Conservation (phyloP, 2,329 filamentous ascomycete species). For the Colletotrichum tanaceti region DNA sequence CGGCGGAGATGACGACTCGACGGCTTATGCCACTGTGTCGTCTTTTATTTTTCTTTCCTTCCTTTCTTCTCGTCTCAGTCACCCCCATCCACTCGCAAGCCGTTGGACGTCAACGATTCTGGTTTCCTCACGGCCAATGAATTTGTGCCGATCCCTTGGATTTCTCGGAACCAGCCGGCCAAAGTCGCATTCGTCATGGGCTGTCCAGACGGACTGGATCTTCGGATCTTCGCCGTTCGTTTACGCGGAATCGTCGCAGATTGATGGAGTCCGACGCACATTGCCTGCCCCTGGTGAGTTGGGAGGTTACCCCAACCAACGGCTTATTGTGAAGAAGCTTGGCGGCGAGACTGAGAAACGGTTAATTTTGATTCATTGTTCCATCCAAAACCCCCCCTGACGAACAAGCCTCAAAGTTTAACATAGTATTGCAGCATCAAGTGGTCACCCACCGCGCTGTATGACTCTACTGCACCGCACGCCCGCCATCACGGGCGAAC, state of each 20-base stretch:
- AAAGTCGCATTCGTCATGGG: constrained; percentile 22
- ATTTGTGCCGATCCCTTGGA: neutral
- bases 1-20: constrained; percentile 1
- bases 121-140: neutral
- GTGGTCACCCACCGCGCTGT: neutral
- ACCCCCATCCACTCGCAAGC: no score
- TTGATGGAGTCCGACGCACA: constrained; percentile 1
- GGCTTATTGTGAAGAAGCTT: neutral
- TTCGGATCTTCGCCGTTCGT: constrained; percentile 16
- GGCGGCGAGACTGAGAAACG: neutral
- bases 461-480: no score
- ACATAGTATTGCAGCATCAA: neutral
- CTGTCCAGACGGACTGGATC: constrained; percentile 11
- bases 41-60: neutral
- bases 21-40: neutral
- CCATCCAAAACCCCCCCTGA: neutral
- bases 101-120: neutral
- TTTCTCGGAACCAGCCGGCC: constrained; percentile 36
- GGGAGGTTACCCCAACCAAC: neutral
- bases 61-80: no score
- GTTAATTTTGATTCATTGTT: neutral
- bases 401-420: neutral
- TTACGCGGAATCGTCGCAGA: constrained; percentile 22
- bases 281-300: neutral
- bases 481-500: neutral